Conservation (phyloP, 2,329 filamentous ascomycete species). For the Chrysoporthe puriensis region DNA sequence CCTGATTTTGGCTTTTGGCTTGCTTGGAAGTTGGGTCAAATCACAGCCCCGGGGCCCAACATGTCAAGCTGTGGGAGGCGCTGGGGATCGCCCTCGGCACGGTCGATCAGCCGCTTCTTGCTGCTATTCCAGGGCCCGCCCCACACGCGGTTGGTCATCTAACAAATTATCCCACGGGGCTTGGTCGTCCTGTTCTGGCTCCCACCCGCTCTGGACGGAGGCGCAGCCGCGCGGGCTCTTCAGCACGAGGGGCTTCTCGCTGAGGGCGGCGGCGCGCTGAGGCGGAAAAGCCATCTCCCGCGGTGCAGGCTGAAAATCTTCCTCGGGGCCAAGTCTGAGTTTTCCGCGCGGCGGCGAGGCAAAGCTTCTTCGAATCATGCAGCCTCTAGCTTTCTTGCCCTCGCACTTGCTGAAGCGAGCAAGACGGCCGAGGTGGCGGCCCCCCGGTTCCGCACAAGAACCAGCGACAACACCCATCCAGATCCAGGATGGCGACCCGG, state of each 20-base stretch:
- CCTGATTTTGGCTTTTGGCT: neutral
- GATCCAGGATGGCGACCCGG: neutral
- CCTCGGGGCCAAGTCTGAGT: neutral
- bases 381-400: conserved; percentile 10
- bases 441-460: neutral
- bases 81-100: neutral
- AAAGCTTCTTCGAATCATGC: conserved; percentile 18
- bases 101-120: conserved; percentile 8
- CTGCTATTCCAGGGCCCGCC: neutral
- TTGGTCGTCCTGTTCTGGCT: neutral
- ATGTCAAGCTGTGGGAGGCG: neutral
- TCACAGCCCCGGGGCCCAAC: neutral
- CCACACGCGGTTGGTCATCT: neutral
- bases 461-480: neutral
- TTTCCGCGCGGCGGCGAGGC: neutral
- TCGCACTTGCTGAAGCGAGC: conserved; percentile 19
- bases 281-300: neutral
- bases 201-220: neutral
- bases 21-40: neutral
- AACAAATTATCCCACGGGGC: neutral
- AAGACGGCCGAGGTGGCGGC: conserved; percentile 10
- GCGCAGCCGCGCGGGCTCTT: conserved; percentile 7
- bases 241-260: neutral
- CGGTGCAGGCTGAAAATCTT: neutral
- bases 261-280: too few species aligned